A percentile compares a stretch with the other conserved stretches of the same genome.
These are phyloP conservation scores for Penicillium expansum DNA, from an alignment of 2,329 filamentous ascomycete species.

Conservation along the genomic window DNA sequence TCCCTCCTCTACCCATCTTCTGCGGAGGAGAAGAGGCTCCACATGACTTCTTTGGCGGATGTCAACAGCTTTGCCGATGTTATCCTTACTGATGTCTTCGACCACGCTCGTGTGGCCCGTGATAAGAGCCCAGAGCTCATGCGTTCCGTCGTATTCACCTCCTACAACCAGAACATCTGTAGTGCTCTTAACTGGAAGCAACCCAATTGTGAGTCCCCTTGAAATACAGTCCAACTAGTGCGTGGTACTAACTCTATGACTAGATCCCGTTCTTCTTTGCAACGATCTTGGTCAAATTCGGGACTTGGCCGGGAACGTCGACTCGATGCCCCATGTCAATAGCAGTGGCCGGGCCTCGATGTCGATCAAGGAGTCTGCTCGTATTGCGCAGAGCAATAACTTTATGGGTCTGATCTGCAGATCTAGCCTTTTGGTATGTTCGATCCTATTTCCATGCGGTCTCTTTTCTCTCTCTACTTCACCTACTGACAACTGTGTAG, in stretches of 20 bases:
- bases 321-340: constrained; percentile 45
- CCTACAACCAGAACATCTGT: constrained; percentile 85
- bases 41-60: constrained; percentile 72
- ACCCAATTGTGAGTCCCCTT: constrained; percentile 72
- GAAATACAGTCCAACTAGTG: neutral
- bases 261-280: constrained; percentile 86
- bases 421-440: constrained; percentile 75
- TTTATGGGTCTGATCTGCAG: constrained; percentile 96
- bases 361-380: constrained; percentile 91
- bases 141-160: constrained; percentile 88
- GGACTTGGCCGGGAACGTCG: constrained; percentile 38
- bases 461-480: neutral
- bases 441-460: neutral
- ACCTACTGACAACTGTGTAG: constrained; percentile 48
- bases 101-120: constrained; percentile 73
- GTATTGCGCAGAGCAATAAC: constrained; percentile 92
- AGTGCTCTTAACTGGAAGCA: constrained; percentile 99
- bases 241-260: neutral
- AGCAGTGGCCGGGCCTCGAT: constrained; percentile 70
- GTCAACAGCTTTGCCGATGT: constrained; percentile 84
- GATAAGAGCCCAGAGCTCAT: constrained; percentile 68
- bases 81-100: constrained; percentile 81
- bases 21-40: constrained; percentile 67
- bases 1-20: constrained; percentile 82
- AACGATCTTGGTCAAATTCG: constrained; percentile 72